phyloP scores from a whole-genome alignment of 2,329 filamentous ascomycete species.

The Bipolaris sorokiniana region DNA sequence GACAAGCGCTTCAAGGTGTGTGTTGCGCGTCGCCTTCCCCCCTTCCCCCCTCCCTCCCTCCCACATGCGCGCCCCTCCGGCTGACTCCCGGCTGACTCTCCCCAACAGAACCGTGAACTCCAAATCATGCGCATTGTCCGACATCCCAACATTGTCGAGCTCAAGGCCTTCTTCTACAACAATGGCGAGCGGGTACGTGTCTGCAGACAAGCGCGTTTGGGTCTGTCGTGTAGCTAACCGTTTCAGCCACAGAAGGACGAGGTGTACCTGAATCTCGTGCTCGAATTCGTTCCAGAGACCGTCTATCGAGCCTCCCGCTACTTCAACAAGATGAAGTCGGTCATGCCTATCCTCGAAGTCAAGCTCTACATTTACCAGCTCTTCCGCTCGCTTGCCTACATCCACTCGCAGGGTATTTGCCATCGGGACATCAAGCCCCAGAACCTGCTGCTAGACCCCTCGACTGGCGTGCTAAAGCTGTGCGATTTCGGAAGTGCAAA shows the following conservation, averaged over 20 bases:
- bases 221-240: constrained; percentile 39
- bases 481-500: constrained; percentile 99
- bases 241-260: constrained; percentile 72
- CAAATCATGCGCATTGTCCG: constrained; percentile 99
- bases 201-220: constrained; percentile 14
- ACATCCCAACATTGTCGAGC: constrained; percentile 97
- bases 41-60: constrained; percentile 11
- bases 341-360: constrained; percentile 97
- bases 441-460: constrained; percentile 91
- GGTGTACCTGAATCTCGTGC: constrained; percentile 96
- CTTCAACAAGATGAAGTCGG: constrained; percentile 99
- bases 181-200: constrained; percentile 90
- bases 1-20: constrained; percentile 99
- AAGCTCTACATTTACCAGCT: constrained; percentile 99
- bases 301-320: constrained; percentile 97
- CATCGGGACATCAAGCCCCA: constrained; percentile 99
- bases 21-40: constrained; percentile 19
- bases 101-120: constrained; percentile 86
- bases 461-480: constrained; percentile 89
- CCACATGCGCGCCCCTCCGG: constrained; percentile 7
- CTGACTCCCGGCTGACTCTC: constrained; percentile 32
- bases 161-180: constrained; percentile 99
- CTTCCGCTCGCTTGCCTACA: constrained; percentile 97
- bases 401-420: constrained; percentile 98
- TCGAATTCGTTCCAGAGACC: constrained; percentile 97